Percentiles rank a stretch among this genome's conserved stretches.
These are phyloP conservation scores for Sporothrix schenckii DNA, from an alignment of 2,329 filamentous ascomycete genomes.

Conservation along the genomic window DNA sequence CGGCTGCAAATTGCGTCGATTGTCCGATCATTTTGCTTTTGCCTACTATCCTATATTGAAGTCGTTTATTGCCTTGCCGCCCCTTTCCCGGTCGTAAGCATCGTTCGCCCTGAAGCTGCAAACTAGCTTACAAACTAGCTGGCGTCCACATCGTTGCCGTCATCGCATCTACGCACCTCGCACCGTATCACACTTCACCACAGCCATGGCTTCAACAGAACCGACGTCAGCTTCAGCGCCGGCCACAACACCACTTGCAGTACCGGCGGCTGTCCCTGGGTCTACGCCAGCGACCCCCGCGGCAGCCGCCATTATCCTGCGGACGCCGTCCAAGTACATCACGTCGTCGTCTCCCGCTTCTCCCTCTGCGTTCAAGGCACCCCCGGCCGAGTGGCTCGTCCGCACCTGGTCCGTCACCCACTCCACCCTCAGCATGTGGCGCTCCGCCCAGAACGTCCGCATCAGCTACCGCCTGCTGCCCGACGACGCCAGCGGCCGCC, in stretches of 20 bases:
- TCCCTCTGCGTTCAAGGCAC: slow-evolving; percentile 46
- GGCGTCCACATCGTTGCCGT: neutral
- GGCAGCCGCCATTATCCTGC: slow-evolving; percentile 43
- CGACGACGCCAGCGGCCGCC: slow-evolving; percentile 36
- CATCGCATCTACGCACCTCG: neutral
- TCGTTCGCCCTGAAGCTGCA: neutral
- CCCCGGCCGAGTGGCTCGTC: slow-evolving; percentile 61
- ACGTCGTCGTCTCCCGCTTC: slow-evolving; percentile 35
- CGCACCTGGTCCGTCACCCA: slow-evolving; percentile 75
- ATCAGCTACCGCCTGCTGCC: slow-evolving; percentile 71
- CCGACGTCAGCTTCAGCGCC: neutral
- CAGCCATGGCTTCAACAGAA: neutral
- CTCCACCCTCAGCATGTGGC: slow-evolving; percentile 80
- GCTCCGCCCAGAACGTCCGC: slow-evolving; percentile 73
- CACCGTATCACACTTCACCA: neutral
- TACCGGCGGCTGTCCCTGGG: neutral
- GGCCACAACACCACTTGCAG: too few relatives aligned
- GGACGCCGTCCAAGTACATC: slow-evolving; percentile 56
- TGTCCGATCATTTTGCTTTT: neutral
- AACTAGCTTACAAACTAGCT: neutral
- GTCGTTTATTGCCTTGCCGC: neutral
- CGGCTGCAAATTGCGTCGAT: neutral
- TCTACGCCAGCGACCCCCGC: neutral
- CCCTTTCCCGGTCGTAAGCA: neutral
- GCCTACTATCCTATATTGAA: neutral